Base-by-base conservation (phyloP, 1,284 basidiomycete species). In the Pseudozyma flocculosa region DNA sequence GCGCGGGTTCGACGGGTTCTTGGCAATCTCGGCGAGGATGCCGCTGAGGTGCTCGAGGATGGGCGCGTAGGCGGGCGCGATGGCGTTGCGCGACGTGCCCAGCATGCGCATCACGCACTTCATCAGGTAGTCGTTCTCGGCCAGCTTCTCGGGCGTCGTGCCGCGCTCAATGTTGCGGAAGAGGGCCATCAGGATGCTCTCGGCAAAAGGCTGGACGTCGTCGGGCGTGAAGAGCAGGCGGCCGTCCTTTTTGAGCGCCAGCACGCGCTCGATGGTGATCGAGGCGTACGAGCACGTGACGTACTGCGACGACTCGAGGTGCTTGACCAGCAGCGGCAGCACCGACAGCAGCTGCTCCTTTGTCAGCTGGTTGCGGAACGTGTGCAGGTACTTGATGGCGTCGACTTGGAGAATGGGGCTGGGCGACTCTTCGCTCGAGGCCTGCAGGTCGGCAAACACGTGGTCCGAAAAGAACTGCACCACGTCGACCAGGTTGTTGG, bases 111-210 rank as follows among this genome's bases (percentile, higher is more conserved):
- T 94, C 21, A 86, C 86, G 91, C 94, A 95, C 82, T 92, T 93
- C 91, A 97, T 97, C 48, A 97, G 81, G 79, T 95, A 90, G 78
- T 98, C 94, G 74, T 99, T 99, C 78, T 97, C 93, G 0, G 95
- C 91, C 24, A 96, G 85, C 81, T 95, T 95, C 77, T 96, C 90
- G 0, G 94, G 87, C 1, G 90, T 89, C 0, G 83, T 83, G n/a
- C 87, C 88, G 37, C 82, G 81, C 76, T 92, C 89, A 47, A 97
- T 89, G 77, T 89, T 92, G 39, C 80, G 79, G 65, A 98, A 84
- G 3, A 96, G 81, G 2, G 87, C 87, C 73, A 87, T 83, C 36
- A 98, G 80, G 54, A 96, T 83, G 42, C 83, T 82, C 21, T 86
- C 83, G 3, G 92, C 89, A 66, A 89, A 86, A 2, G 90, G 88